Conservation (phyloP, 208 protist genomes). For the Trypanosoma platydactyli region DNA sequence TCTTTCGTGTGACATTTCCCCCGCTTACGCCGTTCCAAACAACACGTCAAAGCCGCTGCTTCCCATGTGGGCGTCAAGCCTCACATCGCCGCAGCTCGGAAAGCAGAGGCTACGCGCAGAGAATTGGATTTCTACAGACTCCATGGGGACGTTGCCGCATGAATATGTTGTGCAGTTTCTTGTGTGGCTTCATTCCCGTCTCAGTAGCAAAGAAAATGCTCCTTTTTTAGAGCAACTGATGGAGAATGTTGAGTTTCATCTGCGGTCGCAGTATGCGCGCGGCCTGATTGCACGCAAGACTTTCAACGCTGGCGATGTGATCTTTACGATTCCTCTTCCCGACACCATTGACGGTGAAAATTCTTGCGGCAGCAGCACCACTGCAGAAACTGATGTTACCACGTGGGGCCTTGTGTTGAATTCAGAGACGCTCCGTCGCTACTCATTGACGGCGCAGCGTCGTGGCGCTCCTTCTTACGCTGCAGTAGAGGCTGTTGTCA, state of each 20-base stretch:
- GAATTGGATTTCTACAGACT: constrained; percentile 59
- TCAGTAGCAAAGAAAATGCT: background rate
- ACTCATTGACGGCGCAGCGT: constrained; percentile 33
- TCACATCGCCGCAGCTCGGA: constrained; percentile 55
- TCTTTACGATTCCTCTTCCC: constrained; percentile 52
- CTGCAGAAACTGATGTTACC: background rate
- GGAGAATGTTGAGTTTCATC: constrained; percentile 40
- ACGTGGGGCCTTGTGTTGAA: constrained; percentile 31
- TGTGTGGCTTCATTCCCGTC: constrained; percentile 23
- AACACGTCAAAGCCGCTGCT: constrained; percentile 58
- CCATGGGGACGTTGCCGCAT: constrained; percentile 28
- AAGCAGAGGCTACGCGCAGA: constrained; percentile 48
- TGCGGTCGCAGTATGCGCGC: constrained; percentile 38
- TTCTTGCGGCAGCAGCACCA: no score
- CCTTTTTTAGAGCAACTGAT: constrained; percentile 28
- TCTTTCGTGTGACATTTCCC: background rate
- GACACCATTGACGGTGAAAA: background rate
- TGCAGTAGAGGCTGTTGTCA: constrained; percentile 29
- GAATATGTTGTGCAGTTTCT: constrained; percentile 29
- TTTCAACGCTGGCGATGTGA: constrained; percentile 43
- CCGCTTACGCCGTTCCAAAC: constrained; percentile 53
- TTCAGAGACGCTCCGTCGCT: constrained; percentile 38
- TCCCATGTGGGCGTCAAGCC: constrained; percentile 73
- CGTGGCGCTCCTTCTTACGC: constrained; percentile 37
- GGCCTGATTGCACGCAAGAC: constrained; percentile 55